phyloP scores from a whole-genome alignment of 2,329 filamentous ascomycete genomes.

The Chalara sp. region DNA sequence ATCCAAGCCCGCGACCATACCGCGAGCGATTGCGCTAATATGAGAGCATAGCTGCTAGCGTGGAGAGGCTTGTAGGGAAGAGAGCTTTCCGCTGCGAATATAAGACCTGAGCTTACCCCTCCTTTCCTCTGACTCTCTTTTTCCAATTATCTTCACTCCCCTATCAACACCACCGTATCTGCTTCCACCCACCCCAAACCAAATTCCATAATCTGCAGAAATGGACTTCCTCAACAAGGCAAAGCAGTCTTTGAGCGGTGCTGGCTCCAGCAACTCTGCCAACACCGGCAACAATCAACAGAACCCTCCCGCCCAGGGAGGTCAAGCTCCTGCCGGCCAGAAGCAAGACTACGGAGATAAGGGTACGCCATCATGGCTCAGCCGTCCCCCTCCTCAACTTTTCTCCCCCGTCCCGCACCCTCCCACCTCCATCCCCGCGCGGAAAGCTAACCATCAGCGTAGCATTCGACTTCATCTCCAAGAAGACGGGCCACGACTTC shows the following conservation, averaged over 20 bases:
- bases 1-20: no score
- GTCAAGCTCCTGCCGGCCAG: background rate
- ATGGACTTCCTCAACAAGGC: background rate
- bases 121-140: background rate
- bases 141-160: background rate
- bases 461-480: slow-evolving; percentile 39
- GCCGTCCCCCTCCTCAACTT: background rate
- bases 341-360: background rate
- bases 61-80: background rate
- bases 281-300: background rate
- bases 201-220: background rate
- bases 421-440: background rate
- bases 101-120: background rate
- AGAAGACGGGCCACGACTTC: slow-evolving; percentile 39
- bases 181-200: background rate
- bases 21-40: no score
- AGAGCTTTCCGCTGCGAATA: background rate
- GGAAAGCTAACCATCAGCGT: background rate
- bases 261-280: background rate
- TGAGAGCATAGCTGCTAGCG: no score
- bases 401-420: background rate
- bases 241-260: no score
- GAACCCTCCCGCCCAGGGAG: background rate
- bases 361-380: background rate
- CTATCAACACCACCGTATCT: background rate